Conservation (phyloP, 305 asterid species). For the Solanum hybrid region DNA sequence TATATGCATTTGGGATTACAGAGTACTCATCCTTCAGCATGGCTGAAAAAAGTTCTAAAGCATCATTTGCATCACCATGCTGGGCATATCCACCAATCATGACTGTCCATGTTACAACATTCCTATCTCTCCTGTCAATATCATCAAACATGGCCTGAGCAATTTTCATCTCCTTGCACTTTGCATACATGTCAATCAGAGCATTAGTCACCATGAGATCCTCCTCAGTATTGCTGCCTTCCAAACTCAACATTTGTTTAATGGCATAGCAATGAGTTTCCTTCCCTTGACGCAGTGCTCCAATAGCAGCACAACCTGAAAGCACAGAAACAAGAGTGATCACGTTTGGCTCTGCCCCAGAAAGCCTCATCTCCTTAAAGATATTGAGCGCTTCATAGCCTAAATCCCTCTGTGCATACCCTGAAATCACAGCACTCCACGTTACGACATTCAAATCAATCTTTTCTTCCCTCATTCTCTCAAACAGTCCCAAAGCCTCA, state of each 20-base stretch:
- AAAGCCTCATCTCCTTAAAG: constrained; percentile 54
- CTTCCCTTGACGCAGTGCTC: constrained; percentile 52
- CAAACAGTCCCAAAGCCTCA: constrained; percentile 51
- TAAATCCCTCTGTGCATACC: constrained; percentile 78
- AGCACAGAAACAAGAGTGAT: constrained; percentile 68
- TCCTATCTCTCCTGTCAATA: constrained; percentile 35
- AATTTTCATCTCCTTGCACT: constrained; percentile 41
- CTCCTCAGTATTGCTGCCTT: constrained; percentile 49
- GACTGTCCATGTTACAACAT: constrained; percentile 85
- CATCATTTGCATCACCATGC: constrained; percentile 67
- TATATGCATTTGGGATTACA: constrained; percentile 62
- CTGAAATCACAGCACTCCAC: constrained; percentile 85
- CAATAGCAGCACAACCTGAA: constrained; percentile 68
- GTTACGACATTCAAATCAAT: constrained; percentile 68
- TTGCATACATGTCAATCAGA: constrained; percentile 69
- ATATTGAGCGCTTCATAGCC: constrained; percentile 58
- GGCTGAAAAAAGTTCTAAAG: constrained; percentile 44
- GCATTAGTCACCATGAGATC: constrained; percentile 74
- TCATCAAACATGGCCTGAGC: constrained; percentile 51
- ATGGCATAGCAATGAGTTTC: constrained; percentile 53
- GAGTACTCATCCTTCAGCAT: constrained; percentile 39
- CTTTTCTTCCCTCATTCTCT: constrained; percentile 48
- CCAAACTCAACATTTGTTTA: constrained; percentile 30
- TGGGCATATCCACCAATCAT: constrained; percentile 86
- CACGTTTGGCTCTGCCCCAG: constrained; percentile 51